Evolutionary conservation across 1,139 yeast species (phyloP), one percentile per base, ranked within the genome.

Genomic region (Diutina sp.): DNA sequence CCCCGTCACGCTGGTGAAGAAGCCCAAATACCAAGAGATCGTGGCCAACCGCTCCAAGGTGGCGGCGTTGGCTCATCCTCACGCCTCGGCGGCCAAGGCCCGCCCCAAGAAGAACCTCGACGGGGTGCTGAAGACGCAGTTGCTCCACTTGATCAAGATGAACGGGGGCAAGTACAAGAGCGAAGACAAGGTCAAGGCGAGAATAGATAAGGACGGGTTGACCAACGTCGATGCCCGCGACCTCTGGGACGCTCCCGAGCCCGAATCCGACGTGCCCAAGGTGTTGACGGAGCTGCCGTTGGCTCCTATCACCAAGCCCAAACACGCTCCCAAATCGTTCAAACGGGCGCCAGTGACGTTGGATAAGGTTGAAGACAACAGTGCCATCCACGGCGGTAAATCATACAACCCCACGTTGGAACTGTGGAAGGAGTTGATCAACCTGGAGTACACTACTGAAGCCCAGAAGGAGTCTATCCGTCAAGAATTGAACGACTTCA

Each of bases 391-490:
- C 64, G 93, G 85, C 2, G 99, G 99, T 57, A 87, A 87, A 68
- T 91, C 98, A 3, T 93, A 93, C 67, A 93, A 93, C 67, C 99
- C 99, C 45, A 80, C 95, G 14, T 74, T 86, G 61, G 87, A 85
- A 59, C 83, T 89, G 45, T 93, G 99, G 99, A 82, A 83, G 64
- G 73, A 72, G 38, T 76, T 91, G 63, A 80, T 93, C 58, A 74
- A 81, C 59, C 74, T 76, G 58, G 97, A 90, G 69, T 85, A 79
- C 63, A 76, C 69, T 57, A 73, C 76, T 57, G 97, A 90, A 66
- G 79, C 83, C 64, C 76, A 79, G 57, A 80, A 79, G 58, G 97
- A 90, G 62, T 79, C 82, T 58, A 78, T 82, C 64, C 79, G 87
- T 63, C 72, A 80, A 58, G 74, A 78, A 63, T 68, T 87, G 63